A percentile compares a stretch with the other conserved stretches of the same genome.
Evolutionary conservation across 768 basidiomycete species (phyloP).

Genomic region (Boletus eberwhitei): DNA sequence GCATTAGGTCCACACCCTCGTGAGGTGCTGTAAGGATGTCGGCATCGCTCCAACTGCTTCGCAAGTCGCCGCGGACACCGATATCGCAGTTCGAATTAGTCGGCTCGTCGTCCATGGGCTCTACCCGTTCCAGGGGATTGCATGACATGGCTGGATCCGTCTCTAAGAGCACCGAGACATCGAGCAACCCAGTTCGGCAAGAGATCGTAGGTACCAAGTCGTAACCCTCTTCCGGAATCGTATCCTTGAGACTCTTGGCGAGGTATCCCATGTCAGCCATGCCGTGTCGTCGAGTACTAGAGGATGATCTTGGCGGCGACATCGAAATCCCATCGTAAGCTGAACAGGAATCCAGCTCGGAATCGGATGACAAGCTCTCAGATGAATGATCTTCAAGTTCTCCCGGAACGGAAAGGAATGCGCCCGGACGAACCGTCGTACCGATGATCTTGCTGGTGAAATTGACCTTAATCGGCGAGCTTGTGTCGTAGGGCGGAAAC

Average conservation of each 20-base stretch:
- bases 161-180: background rate
- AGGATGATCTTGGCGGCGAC: background rate
- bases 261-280: constrained; percentile 6
- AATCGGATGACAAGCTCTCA: background rate
- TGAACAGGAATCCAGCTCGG: background rate
- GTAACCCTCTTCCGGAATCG: background rate
- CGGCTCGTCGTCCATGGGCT: background rate
- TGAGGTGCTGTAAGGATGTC: background rate
- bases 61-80: background rate
- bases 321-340: background rate
- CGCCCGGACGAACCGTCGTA: constrained; percentile 1
- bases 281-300: constrained; percentile 7
- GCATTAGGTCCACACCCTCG: constrained; percentile 10
- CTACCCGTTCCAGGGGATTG: background rate
- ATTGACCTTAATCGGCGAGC: background rate
- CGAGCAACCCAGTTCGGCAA: background rate
- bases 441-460: constrained; percentile 18
- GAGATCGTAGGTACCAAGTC: background rate
- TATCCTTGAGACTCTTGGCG: background rate
- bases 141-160: background rate
- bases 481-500: constrained; percentile 15
- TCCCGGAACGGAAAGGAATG: constrained; percentile 13
- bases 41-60: background rate
- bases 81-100: background rate
- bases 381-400: background rate